Base-by-base conservation (phyloP, 2,329 filamentous ascomycete genomes). In the Alternaria longipes region DNA sequence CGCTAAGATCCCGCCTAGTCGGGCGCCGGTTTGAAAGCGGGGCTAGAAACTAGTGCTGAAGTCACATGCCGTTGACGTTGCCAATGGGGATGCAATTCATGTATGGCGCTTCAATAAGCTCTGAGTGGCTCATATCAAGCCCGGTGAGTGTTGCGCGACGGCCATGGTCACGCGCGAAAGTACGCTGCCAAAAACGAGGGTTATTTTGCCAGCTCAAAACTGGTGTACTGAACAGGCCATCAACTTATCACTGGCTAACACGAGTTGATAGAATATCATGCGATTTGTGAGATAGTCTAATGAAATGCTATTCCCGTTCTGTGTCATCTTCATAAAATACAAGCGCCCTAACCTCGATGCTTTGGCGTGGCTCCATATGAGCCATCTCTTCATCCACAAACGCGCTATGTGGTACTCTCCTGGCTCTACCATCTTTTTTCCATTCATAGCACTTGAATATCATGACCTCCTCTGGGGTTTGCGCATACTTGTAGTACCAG, bases 361-460 rank as follows among this genome's bases (percentile, higher is more conserved):
- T 77, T 61, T 78, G 72, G 41, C 77, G 63, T 3, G 56, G 62
- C 47, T 75, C 68, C 40, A 64, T 68, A 8, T 71, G 59, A 55
- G 74, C 73, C 5, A 68, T 72, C 5, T 68, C 71, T 36, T 36
- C 32, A 0, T 69, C 63, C 9, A 77, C 60, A 51, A 79, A 79
- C 18, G 76, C 76, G 8, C 70, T 76, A 57, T 79, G 76, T 22
- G 76, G 74, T 7, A 75, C 73, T 3, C 76, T 53, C 14, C 75
- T 71, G 32, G 74, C 74, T n/a, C 75, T 62, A 2, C 75, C 75
- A 62, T 77, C 74, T 2, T 67, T 57, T 64, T 76, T 76, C 3
- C 67, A 74, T 51, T 79, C 76, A 46, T 77, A 79, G 46, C 74
- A 77, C 64, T 77, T 77, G 63, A 79, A 74, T 5, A 79, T 56